A percentile compares a stretch with the other conserved stretches of the same genome.
Evolutionary conservation across 2,329 filamentous ascomycete genomes (phyloP).

Genomic region (Fusarium agapanthi): DNA sequence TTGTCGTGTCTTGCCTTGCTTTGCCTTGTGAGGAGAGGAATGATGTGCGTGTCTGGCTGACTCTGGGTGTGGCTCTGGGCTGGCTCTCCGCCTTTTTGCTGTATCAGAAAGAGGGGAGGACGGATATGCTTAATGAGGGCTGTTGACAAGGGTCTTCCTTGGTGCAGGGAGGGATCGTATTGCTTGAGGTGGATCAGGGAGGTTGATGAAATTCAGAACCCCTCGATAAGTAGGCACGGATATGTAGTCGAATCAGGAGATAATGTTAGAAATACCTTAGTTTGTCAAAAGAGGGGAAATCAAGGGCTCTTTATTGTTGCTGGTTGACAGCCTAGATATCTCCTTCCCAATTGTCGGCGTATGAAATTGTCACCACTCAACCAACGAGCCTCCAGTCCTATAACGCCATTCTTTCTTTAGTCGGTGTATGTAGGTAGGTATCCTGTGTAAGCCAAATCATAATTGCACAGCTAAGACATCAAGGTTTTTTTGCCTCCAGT

Average conservation of each 20-base stretch:
- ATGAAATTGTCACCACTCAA: not conserved
- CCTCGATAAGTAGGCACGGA: not conserved
- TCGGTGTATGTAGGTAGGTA: constrained; percentile 8
- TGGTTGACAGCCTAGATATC: not conserved
- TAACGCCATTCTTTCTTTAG: constrained; percentile 11
- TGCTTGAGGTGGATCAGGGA: constrained; percentile 21
- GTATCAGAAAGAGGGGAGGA: constrained; percentile 11
- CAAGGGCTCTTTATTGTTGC: not conserved
- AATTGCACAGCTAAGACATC: not conserved
- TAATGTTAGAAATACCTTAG: not conserved
- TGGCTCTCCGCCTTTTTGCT: constrained; percentile 6
- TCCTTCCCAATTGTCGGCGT: not conserved
- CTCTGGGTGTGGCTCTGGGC: not conserved
- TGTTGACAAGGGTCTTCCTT: constrained; percentile 6
- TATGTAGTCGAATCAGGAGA: not conserved
- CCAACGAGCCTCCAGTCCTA: not conserved
- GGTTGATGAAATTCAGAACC: constrained; percentile 2
- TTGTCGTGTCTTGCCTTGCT: not conserved
- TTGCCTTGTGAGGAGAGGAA: constrained; percentile 22
- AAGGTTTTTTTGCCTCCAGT: not conserved
- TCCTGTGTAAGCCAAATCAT: constrained; percentile 11
- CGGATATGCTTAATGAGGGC: constrained; percentile 24
- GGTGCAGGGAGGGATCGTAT: constrained; percentile 22
- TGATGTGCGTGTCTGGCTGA: constrained; percentile 47
- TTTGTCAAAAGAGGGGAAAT: not conserved